phyloP scores from a whole-genome alignment of 2,329 filamentous ascomycete genomes.

The Clonostachys rhizophaga region DNA sequence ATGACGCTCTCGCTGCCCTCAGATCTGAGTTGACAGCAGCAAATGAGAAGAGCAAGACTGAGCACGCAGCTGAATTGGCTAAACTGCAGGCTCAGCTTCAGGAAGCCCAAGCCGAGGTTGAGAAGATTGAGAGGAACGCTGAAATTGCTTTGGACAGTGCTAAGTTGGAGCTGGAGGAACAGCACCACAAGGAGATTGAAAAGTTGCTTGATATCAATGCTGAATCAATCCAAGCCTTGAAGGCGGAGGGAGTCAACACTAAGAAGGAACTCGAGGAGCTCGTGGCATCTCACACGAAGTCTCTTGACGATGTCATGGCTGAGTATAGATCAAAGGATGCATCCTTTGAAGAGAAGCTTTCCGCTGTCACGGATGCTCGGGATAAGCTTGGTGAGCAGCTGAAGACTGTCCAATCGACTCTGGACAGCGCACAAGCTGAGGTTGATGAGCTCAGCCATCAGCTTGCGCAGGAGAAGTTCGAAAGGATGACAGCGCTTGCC shows the following conservation, averaged over 20 bases:
- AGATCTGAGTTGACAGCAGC: conserved; percentile 13
- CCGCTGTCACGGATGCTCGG: conserved; percentile 26
- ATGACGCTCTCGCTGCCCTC: conserved; percentile 24
- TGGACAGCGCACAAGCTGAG: conserved; percentile 41
- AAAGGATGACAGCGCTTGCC: conserved; percentile 52
- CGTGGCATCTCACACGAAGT: conserved; percentile 26
- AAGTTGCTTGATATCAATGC: conserved; percentile 36
- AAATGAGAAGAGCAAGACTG: conserved; percentile 7
- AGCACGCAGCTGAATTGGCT: conserved; percentile 21
- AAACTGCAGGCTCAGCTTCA: conserved; percentile 19
- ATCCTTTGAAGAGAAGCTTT: conserved; percentile 25
- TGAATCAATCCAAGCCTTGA: conserved; percentile 33
- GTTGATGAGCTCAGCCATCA: conserved; percentile 43
- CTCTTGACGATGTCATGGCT: conserved; percentile 32
- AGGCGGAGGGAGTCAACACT: conserved; percentile 27
- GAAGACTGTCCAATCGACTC: conserved; percentile 30
- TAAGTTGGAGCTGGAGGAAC: conserved; percentile 37
- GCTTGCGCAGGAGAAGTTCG: conserved; percentile 56
- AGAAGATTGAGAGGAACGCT: conserved; percentile 15
- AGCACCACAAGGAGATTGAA: conserved; percentile 41
- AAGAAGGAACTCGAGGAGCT: conserved; percentile 39
- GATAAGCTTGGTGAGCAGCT: conserved; percentile 27
- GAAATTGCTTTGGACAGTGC: conserved; percentile 27
- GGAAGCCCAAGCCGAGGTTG: conserved; percentile 18
- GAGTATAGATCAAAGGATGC: conserved; percentile 27